These are phyloP conservation scores for Pythium volutum DNA, from an alignment of 352 stramenopile genomes.

Conservation along the genomic window DNA sequence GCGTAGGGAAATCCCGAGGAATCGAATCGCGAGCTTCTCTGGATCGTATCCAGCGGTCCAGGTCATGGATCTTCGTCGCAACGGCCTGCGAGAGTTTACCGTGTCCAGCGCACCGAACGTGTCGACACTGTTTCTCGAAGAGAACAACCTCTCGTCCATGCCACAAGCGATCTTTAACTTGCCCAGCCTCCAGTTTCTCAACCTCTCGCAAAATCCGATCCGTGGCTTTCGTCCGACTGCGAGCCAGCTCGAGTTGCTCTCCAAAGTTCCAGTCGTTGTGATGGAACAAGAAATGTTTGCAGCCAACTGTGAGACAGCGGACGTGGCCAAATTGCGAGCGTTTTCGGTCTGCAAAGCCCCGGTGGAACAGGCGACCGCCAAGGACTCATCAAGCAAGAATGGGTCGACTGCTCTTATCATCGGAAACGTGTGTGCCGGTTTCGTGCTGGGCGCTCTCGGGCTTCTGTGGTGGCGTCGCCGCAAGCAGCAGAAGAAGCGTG, in stretches of 20 bases:
- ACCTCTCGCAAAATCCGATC: not conserved
- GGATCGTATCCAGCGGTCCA: not conserved
- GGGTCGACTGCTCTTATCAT: not conserved
- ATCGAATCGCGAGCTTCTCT: not conserved
- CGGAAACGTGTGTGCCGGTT: not conserved
- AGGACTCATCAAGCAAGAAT: not conserved
- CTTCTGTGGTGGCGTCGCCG: not conserved
- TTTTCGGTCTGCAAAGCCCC: not conserved
- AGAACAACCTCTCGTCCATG: not conserved
- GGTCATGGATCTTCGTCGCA: not conserved
- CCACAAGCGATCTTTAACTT: not conserved
- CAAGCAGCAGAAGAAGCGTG: not conserved
- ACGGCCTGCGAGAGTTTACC: not conserved
- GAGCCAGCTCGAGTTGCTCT: not conserved
- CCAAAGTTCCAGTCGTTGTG: not conserved
- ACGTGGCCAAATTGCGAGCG: not conserved
- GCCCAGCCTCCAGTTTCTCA: not conserved
- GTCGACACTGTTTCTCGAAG: not conserved
- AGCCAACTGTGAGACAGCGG: not conserved
- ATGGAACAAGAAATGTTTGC: not conserved
- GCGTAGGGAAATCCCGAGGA: not conserved
- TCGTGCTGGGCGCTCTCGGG: not conserved
- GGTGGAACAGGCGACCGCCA: not conserved
- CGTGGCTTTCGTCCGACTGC: not conserved
- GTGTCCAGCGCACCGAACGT: not conserved